These are phyloP conservation scores for Urostyla sp. DNA, from an alignment of 73 alveolate genomes.

Conservation along the genomic window DNA sequence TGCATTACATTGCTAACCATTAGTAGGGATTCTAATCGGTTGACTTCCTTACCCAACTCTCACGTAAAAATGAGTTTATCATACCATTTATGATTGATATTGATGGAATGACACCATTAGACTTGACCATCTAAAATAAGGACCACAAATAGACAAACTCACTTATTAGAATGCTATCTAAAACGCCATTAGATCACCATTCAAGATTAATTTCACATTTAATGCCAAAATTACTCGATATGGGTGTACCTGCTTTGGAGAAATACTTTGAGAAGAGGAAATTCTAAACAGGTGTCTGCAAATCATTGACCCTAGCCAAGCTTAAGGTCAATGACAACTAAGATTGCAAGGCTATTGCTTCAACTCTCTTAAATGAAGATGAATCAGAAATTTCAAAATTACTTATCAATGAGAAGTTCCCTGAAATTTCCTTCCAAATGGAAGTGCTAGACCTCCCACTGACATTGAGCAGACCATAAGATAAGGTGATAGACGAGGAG, in stretches of 20 bases:
- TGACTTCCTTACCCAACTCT: conserved; percentile 9
- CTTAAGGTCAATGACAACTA: conserved; percentile 2
- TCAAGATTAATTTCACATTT: conserved; percentile 34
- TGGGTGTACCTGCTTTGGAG: conserved; percentile 41
- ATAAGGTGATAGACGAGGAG: not conserved
- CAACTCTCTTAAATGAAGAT: conserved; percentile 28
- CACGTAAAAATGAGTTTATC: conserved; percentile 27
- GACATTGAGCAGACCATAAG: too few species aligned
- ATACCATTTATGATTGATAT: conserved; percentile 10
- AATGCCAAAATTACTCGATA: conserved; percentile 35
- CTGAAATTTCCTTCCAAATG: conserved; percentile 13
- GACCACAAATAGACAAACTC: conserved; percentile 26
- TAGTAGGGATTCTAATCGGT: conserved; percentile 11
- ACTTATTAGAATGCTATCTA: conserved; percentile 16
- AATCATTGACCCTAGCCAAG: conserved; percentile 21
- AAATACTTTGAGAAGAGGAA: conserved; percentile 39
- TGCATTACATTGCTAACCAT: conserved; percentile 27
- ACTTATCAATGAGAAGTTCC: too few species aligned
- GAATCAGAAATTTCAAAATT: conserved; percentile 26
- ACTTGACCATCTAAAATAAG: not conserved
- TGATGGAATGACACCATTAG: conserved; percentile 19
- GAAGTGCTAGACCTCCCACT: conserved; percentile 4
- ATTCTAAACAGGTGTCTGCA: conserved; percentile 51
- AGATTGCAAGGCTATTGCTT: conserved; percentile 2
- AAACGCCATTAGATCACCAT: conserved; percentile 41